These are phyloP conservation scores for Cercospora zeina DNA, from an alignment of 2,329 filamentous ascomycete species.

Conservation along the genomic window DNA sequence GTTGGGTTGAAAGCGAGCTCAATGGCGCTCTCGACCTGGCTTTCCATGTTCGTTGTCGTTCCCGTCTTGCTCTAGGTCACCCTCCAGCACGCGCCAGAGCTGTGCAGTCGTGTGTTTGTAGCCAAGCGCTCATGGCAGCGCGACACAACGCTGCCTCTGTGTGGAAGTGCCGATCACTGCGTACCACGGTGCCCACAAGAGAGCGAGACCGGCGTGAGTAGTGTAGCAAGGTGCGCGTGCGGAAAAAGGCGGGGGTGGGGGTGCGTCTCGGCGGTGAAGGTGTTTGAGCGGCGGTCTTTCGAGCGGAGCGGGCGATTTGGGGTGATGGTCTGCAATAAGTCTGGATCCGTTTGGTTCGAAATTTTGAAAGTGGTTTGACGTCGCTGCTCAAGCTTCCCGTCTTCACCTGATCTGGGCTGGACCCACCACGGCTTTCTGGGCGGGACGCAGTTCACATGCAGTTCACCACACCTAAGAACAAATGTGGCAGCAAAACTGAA, in stretches of 20 bases:
- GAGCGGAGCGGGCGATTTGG: background rate
- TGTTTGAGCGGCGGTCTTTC: background rate
- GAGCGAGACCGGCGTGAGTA: background rate
- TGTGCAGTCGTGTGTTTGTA: conserved; percentile 13
- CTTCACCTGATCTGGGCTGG: too few relatives aligned
- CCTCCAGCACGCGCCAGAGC: conserved; percentile 12
- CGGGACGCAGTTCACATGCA: too few relatives aligned
- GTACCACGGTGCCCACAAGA: conserved; percentile 7
- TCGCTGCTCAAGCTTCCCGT: too few relatives aligned
- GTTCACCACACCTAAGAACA: too few relatives aligned
- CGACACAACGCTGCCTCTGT: conserved; percentile 18
- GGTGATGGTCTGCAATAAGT: background rate
- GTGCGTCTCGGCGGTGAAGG: background rate
- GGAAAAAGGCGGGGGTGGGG: background rate
- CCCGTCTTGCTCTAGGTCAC: conserved; percentile 11
- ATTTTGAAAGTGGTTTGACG: background rate
- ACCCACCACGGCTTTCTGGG: too few relatives aligned
- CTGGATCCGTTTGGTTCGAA: background rate
- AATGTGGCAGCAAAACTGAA: too few relatives aligned
- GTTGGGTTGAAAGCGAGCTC: conserved; percentile 85
- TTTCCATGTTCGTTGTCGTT: conserved; percentile 32
- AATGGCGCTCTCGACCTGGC: conserved; percentile 88
- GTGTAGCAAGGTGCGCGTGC: background rate
- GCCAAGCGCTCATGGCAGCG: conserved; percentile 25
- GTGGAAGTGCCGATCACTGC: conserved; percentile 18